Percentiles rank a stretch among this genome's conserved stretches.
phyloP scores from a whole-genome alignment of 441 rosid species.

The Syzygium malaccense region DNA sequence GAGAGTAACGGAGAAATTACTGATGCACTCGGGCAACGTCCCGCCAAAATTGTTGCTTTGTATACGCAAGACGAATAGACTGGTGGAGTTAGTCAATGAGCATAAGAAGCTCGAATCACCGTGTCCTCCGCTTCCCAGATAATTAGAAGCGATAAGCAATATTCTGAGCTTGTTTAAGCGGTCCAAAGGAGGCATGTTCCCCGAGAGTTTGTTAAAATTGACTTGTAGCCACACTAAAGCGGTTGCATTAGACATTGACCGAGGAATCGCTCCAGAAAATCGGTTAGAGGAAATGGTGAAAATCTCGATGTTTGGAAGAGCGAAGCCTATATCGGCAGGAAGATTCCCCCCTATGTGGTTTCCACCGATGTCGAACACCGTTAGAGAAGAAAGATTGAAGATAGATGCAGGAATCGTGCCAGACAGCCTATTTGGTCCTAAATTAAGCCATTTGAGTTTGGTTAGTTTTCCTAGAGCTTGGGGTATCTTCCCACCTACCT shows the following conservation, averaged over 20 bases:
- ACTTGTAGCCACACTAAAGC: background rate
- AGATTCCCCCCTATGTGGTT: background rate
- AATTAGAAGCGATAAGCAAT: background rate
- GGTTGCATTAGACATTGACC: constrained; percentile 13
- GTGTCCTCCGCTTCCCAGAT: background rate
- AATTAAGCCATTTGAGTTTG: accelerated
- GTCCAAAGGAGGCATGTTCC: background rate
- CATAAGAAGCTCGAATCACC: background rate
- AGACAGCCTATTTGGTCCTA: too few relatives aligned
- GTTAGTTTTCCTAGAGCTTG: too few relatives aligned
- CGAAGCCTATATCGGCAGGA: background rate
- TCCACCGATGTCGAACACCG: accelerated
- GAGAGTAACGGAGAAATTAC: too few relatives aligned
- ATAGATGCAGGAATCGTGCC: too few relatives aligned
- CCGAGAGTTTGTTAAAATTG: background rate
- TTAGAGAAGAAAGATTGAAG: too few relatives aligned
- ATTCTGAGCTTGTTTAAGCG: background rate
- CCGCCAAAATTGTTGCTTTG: background rate
- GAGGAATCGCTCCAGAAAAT: background rate
- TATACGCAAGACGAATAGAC: background rate
- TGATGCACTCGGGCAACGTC: background rate
- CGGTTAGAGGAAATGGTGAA: background rate
- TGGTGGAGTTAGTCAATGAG: constrained; percentile 6
- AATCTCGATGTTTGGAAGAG: background rate
- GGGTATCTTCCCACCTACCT: too few relatives aligned